Evolutionary conservation across 495 filamentous ascomycete genomes (phyloP), one percentile per base, ranked within the genome.

Genomic region (Cairneyella variabilis): DNA sequence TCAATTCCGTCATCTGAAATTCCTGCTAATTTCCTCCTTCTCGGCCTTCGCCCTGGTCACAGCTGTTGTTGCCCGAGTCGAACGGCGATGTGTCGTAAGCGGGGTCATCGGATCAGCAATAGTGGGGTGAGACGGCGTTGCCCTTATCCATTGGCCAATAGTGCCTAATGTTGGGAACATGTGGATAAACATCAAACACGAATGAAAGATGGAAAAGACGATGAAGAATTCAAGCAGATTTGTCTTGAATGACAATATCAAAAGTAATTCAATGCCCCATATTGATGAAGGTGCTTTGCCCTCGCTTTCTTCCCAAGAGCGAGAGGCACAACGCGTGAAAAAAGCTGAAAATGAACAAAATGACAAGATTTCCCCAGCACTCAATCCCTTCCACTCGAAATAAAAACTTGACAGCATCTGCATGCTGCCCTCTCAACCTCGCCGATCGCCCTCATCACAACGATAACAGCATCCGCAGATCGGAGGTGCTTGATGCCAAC

Each of bases 81-180:
- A n/a, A n/a, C n/a, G n/a, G n/a, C n/a, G n/a, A n/a, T n/a, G n/a
- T n/a, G n/a, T n/a, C n/a, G 20, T 20, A 22, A 18, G 27, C 18
- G 18, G 53, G 53, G 53, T 56, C 44, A 56, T 42, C 45, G 37
- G 53, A 27, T 45, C 39, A 30, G 17, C 30, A 16, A 47, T 48
- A 56, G 53, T 44, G 53, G 53, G 53, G 45, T 56, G 18, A 36
- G 36, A 32, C 36, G 30, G 21, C n/a, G 51, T 22, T 17, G 17
- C 52, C 38, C 26, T 28, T 28, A 20, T 45, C 4, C 4, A 20
- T 11, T 11, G 7, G 41, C 10, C 16, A 22, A 20, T 26, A 16
- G 9, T 6, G 12, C 9, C 21, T 30, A 10, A 17, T 20, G 21
- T 37, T 32, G 8, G 22, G 46, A 36, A 23, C 5, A 10, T 11